Evolutionary conservation across 106 monocot genomes (phyloP).

Genomic region (Hemerocallis citrina): DNA sequence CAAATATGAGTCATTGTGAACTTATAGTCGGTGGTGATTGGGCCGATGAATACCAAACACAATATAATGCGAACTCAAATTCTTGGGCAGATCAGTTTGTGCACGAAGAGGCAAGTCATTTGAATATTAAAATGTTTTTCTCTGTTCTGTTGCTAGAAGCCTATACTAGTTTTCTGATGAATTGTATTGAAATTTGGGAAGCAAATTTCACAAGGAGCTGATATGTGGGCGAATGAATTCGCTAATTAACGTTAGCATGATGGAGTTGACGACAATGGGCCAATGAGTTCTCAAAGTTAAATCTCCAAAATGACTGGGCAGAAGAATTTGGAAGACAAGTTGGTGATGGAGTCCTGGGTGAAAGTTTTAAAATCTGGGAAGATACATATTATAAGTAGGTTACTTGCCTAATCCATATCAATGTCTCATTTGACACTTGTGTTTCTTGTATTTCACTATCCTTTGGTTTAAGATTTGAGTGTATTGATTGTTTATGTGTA

Average conservation of each 20-base stretch:
- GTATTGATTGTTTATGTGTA: background rate
- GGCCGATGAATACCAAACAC: conserved; percentile 74
- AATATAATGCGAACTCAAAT: conserved; percentile 42
- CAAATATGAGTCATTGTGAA: conserved; percentile 95
- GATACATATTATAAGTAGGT: conserved; percentile 59
- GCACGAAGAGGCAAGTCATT: conserved; percentile 46
- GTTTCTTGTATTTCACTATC: no score
- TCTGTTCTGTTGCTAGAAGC: no score
- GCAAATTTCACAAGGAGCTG: conserved; percentile 59
- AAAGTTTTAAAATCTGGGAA: conserved; percentile 57
- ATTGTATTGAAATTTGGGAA: background rate
- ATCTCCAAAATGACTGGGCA: conserved; percentile 79
- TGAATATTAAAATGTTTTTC: no score
- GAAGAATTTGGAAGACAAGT: conserved; percentile 77
- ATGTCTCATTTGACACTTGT: no score
- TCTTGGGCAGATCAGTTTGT: conserved; percentile 77
- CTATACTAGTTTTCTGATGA: background rate
- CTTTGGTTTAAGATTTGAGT: background rate
- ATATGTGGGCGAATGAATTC: conserved; percentile 68
- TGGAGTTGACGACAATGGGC: conserved; percentile 67
- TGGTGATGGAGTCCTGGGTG: conserved; percentile 43
- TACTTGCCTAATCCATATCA: background rate
- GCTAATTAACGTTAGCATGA: conserved; percentile 33
- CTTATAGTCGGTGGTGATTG: conserved; percentile 73
- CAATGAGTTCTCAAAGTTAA: conserved; percentile 78